Percentiles rank a stretch among this genome's conserved stretches.
Evolutionary conservation across 1,284 basidiomycete species (phyloP).

Genomic region (Dichomitus squalens): DNA sequence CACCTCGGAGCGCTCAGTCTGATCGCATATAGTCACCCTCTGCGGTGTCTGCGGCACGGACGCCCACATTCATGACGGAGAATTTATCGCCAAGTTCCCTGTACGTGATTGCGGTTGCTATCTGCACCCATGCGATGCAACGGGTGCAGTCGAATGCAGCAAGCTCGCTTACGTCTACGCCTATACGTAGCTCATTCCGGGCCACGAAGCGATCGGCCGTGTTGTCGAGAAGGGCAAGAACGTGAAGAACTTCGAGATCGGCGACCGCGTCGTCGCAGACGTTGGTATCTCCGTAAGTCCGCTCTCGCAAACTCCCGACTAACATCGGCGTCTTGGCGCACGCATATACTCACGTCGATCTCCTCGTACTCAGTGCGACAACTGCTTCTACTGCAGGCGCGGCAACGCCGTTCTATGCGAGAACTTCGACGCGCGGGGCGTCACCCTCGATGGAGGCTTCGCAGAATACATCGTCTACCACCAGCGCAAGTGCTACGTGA

Average conservation of each 20-base stretch:
- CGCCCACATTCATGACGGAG: conserved; percentile 61
- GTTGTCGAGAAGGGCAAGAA: conserved; percentile 55
- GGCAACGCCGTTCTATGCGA: conserved; percentile 59
- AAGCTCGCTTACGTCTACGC: conserved; percentile 7
- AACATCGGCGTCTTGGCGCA: neutral
- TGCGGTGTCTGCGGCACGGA: conserved; percentile 47
- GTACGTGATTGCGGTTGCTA: conserved; percentile 30
- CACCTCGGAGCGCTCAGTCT: neutral
- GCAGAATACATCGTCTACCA: conserved; percentile 57
- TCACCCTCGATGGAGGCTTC: conserved; percentile 58
- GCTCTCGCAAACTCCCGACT: neutral
- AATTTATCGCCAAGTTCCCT: conserved; percentile 61
- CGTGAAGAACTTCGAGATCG: conserved; percentile 52
- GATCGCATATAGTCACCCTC: conserved; percentile 26
- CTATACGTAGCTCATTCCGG: conserved; percentile 49
- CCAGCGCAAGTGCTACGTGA: conserved; percentile 45
- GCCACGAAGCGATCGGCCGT: conserved; percentile 60
- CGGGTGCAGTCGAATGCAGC: neutral
- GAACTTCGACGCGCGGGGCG: conserved; percentile 55
- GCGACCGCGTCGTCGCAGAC: conserved; percentile 63
- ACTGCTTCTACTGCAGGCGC: conserved; percentile 62
- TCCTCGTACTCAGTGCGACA: conserved; percentile 41
- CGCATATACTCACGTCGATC: conserved; percentile 7
- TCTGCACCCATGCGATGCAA: conserved; percentile 1
- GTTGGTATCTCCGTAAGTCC: conserved; percentile 45